Evolutionary conservation across 2,329 filamentous ascomycete genomes (phyloP).

Genomic region (Claviceps sp.): DNA sequence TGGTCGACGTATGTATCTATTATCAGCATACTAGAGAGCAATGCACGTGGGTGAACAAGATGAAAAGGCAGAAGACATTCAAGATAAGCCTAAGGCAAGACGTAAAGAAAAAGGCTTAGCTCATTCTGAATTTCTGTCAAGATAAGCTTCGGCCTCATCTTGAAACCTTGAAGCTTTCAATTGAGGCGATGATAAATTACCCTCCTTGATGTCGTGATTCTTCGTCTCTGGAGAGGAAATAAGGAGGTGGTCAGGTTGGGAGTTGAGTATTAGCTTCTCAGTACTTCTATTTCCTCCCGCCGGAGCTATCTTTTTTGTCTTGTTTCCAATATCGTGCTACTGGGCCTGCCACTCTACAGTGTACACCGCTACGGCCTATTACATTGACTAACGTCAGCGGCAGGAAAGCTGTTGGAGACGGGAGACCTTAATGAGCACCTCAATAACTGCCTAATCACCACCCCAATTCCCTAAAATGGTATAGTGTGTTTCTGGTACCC

Average conservation of each 20-base stretch:
- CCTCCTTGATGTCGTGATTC: background rate
- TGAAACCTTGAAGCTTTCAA: background rate
- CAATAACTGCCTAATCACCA: no score
- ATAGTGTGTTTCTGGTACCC: no score
- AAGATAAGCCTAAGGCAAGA: no score
- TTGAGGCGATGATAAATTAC: background rate
- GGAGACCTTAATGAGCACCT: no score
- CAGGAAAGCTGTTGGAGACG: background rate
- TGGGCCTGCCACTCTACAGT: background rate
- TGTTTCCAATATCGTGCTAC: background rate
- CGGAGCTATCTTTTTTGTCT: background rate
- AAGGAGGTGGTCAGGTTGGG: no score
- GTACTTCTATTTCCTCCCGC: no score
- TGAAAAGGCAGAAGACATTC: background rate
- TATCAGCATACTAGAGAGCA: background rate
- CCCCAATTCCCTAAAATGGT: no score
- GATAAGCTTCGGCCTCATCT: background rate
- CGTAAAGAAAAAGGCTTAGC: no score
- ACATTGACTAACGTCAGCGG: background rate
- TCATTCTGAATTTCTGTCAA: background rate
- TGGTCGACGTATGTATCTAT: background rate
- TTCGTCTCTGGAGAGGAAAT: no score
- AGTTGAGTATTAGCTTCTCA: no score
- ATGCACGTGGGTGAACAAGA: background rate
- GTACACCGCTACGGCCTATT: no score